These are phyloP conservation scores for Phyllosticta ampelicida DNA, from an alignment of 2,329 filamentous ascomycete genomes.

Conservation along the genomic window DNA sequence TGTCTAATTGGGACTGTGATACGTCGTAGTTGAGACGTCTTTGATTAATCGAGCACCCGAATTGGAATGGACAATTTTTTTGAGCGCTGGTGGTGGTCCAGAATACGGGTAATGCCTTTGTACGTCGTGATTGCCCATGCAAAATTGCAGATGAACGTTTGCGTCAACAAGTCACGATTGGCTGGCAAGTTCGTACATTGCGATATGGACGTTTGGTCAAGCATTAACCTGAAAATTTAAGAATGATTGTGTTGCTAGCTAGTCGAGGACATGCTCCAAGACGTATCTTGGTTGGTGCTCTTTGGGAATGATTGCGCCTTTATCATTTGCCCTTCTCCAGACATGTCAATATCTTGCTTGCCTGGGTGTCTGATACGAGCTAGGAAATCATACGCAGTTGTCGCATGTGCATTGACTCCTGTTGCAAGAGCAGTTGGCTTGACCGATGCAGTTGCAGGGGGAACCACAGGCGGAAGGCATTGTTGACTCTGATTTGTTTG, in stretches of 20 bases:
- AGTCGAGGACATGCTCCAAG: neutral
- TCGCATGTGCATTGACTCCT: neutral
- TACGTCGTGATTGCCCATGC: neutral
- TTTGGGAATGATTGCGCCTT: no score
- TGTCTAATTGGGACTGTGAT: no score
- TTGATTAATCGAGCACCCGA: neutral
- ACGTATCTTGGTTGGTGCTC: neutral
- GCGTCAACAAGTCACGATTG: neutral
- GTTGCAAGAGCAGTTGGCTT: neutral
- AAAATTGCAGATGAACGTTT: neutral
- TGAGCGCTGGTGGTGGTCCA: no score
- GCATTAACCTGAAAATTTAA: no score
- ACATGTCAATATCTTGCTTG: neutral
- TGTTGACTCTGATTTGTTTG: neutral
- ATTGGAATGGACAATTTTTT: neutral
- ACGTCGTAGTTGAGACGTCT: no score
- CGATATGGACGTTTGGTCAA: neutral
- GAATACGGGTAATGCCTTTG: no score
- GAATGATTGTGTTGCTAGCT: neutral
- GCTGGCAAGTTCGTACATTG: neutral
- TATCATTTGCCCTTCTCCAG: neutral
- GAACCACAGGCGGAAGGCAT: neutral
- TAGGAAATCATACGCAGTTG: neutral
- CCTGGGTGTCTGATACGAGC: neutral
- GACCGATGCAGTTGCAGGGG: neutral